These are phyloP conservation scores for Fusarium vanettenii DNA, from an alignment of 2,329 filamentous ascomycete genomes.

Conservation along the genomic window DNA sequence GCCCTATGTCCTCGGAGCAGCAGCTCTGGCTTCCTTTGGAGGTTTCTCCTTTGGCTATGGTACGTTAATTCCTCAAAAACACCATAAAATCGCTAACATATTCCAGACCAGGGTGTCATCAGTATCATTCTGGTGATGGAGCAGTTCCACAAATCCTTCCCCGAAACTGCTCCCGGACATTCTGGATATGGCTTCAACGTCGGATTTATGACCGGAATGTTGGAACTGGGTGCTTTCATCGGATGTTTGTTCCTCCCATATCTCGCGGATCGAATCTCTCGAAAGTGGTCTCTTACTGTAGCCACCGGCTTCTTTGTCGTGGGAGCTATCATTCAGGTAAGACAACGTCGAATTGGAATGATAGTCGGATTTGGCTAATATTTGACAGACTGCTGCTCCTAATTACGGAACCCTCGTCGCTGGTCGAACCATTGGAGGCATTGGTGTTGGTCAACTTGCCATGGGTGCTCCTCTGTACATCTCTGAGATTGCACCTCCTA, in stretches of 20 bases:
- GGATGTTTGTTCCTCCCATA: slow-evolving; percentile 49
- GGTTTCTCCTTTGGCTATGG: slow-evolving; percentile 34
- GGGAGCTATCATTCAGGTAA: background rate
- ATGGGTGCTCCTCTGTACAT: background rate
- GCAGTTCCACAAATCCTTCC: slow-evolving; percentile 54
- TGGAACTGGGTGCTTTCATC: slow-evolving; percentile 54
- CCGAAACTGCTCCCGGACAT: slow-evolving; percentile 41
- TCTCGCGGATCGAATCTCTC: slow-evolving; percentile 54
- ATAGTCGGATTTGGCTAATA: too few relatives aligned
- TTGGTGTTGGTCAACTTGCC: background rate
- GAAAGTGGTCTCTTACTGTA: slow-evolving; percentile 55
- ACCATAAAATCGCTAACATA: background rate
- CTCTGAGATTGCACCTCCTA: background rate
- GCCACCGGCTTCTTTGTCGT: slow-evolving; percentile 51
- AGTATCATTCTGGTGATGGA: slow-evolving; percentile 58
- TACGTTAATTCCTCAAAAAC: background rate
- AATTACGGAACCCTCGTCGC: background rate
- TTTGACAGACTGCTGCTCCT: background rate
- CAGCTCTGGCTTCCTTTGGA: slow-evolving; percentile 53
- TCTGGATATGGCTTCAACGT: slow-evolving; percentile 25
- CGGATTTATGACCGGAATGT: slow-evolving; percentile 57
- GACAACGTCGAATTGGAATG: background rate
- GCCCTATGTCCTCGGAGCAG: slow-evolving; percentile 55
- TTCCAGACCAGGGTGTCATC: slow-evolving; percentile 50
- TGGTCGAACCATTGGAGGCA: background rate